Base-by-base conservation (phyloP, 768 basidiomycete genomes). In the Mycena galopus region DNA sequence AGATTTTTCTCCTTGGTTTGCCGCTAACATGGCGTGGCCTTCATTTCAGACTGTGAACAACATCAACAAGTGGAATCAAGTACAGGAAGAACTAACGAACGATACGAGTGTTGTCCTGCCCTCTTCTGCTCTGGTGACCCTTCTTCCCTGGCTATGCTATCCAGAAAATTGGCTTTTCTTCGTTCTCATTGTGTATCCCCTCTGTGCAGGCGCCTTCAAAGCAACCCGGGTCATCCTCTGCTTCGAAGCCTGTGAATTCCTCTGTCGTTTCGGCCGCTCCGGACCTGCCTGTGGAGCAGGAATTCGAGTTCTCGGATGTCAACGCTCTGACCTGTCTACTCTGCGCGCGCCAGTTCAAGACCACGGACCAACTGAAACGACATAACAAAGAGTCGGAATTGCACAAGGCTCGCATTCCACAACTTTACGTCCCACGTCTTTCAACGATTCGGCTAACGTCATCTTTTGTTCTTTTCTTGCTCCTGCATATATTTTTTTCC, bases 61-160 rank as follows among this genome's bases (percentile, higher is more conserved):
- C 77, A 98, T 99, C 79, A 92, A 88, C 77, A 98, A 99, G 80
- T 99, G 97, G 98, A 99, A 97, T 79, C 93, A 93, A 84, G 95
- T 97, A 12, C 95, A 97, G 82, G 93, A 93, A 82, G 97, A 96
- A 77, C 87, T 98, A 60, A 89, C 88, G 39, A 86, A 89, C 71
- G 81, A 85, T 51, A 67, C 83, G 35, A 78, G 77, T 68, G 72
- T 78, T 62, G 73, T 68, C 44, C 70, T 77, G 71, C 55, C 78
- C 33, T 65, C 65, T 42, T 62, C 80, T 69, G 75, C 78, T 82
- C 78, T 79, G 82, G 83, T 84, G 82, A 83, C 77, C 69, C 70
- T 75, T 75, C 68, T 80, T 79, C 76, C 78, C 77, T 76, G 77
- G 76, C 77, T 78, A 73, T 72, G 50, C 65, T 69, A 68, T 72